Base-by-base conservation (phyloP, 1,139 yeast species). In the Geotrichum phurueaensis region DNA sequence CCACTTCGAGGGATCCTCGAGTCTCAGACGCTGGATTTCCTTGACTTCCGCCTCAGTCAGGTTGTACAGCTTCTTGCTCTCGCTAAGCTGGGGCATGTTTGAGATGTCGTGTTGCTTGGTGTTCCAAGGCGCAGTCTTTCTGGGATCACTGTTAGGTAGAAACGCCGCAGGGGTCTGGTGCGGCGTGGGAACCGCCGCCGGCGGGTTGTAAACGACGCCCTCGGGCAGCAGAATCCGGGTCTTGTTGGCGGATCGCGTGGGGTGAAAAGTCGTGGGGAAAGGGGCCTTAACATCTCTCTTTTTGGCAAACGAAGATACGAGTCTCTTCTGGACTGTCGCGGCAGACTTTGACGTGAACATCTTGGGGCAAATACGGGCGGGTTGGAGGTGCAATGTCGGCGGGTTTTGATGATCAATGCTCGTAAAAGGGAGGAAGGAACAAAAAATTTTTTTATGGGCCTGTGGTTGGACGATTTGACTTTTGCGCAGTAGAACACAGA, bases 111-210 rank as follows among this genome's bases (percentile, higher is more conserved):
- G 64, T 54, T 68, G 55, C 12, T 63, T 64, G 43, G 71, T 70
- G 51, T 73, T 67, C 36, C 68, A 63, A 1, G 72, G 74, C 62
- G 78, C 60, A 18, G 27, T 36, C 39, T 60, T 79, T 68, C 96
- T 81, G 39, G 84, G 84, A 69, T 88, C 95, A 9, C 73, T 68
- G 1, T 74, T 68, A 2, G 96, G 96, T 60, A 89, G 75, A 70
- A 89, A 89, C 3, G 85, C 84, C 64, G 80, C 81, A 43, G 96
- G 96, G 0, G 96, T 89, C 33, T 79, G 76, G 33, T 82, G 77
- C 55, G 86, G 84, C 13, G 84, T 75, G 50, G 86, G 85, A 47
- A 78, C 76, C 6, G 77, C 63, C 2, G 80, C 77, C 10, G 80
- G 73, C 1, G 80, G 80, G 63, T 76, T 75, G 66, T 73, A 73